A percentile compares a stretch with the other conserved stretches of the same genome.
phyloP scores from a whole-genome alignment of 495 filamentous ascomycete genomes.

The Pyrenopolyporus hunteri region DNA sequence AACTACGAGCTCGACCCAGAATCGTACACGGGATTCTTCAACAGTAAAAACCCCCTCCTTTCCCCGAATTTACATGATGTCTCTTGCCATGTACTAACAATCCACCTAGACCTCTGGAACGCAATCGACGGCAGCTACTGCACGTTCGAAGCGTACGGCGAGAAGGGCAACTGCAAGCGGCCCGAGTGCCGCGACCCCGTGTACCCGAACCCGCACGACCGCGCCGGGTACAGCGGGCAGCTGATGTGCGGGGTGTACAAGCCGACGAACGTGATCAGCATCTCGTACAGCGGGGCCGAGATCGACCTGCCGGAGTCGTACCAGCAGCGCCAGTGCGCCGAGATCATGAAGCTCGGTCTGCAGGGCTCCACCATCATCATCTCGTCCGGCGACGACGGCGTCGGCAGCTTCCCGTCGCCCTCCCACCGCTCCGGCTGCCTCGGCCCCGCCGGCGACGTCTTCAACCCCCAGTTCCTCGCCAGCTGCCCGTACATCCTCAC shows the following conservation, averaged over 20 bases:
- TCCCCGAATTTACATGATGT: neutral
- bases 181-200: slow-evolving; percentile 52
- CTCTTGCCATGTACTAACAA: slow-evolving; percentile 41
- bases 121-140: slow-evolving; percentile 71
- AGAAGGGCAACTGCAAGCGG: slow-evolving; percentile 41
- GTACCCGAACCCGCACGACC: slow-evolving; percentile 59
- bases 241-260: slow-evolving; percentile 63
- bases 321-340: slow-evolving; percentile 49
- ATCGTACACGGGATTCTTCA: slow-evolving; percentile 45
- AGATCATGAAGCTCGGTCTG: slow-evolving; percentile 68
- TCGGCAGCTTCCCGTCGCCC: slow-evolving; percentile 54
- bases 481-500: slow-evolving; percentile 42
- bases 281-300: slow-evolving; percentile 50
- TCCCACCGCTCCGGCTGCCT: slow-evolving; percentile 41
- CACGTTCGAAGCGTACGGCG: slow-evolving; percentile 51
- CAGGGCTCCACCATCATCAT: slow-evolving; percentile 66
- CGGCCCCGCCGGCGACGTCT: slow-evolving; percentile 35
- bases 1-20: slow-evolving; percentile 27
- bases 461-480: slow-evolving; percentile 42
- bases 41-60: slow-evolving; percentile 30
- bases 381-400: slow-evolving; percentile 66
- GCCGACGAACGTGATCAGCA: slow-evolving; percentile 48
- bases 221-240: slow-evolving; percentile 61
- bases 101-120: slow-evolving; percentile 59
- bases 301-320: slow-evolving; percentile 44